Evolutionary conservation across 1,284 basidiomycete genomes (phyloP).

Genomic region (Chiua sp.): DNA sequence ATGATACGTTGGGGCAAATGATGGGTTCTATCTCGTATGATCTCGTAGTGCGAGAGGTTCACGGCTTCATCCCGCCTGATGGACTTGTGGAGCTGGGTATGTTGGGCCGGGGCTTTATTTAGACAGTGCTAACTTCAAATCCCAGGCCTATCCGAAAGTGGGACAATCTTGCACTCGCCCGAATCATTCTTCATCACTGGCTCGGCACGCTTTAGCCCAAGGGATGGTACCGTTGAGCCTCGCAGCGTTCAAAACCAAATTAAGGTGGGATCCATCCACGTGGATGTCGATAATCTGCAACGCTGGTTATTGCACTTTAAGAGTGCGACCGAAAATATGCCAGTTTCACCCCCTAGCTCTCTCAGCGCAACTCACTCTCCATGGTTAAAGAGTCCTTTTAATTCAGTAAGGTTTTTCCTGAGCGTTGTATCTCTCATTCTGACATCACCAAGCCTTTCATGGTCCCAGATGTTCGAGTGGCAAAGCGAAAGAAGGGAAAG

Average conservation of each 20-base stretch:
- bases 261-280: constrained; percentile 50
- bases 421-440: constrained; percentile 1
- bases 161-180: constrained; percentile 50
- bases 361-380: constrained; percentile 21
- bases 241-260: constrained; percentile 58
- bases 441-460: constrained; percentile 24
- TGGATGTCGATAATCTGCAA: constrained; percentile 49
- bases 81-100: constrained; percentile 35
- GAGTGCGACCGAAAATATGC: constrained; percentile 6
- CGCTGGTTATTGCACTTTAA: constrained; percentile 25
- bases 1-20: constrained; percentile 68
- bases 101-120: constrained; percentile 1
- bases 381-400: constrained; percentile 38
- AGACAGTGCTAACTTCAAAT: constrained; percentile 7
- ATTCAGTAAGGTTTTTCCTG: constrained; percentile 25
- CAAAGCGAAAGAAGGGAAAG: constrained; percentile 22
- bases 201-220: constrained; percentile 63
- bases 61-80: constrained; percentile 43
- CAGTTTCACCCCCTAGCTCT: constrained; percentile 25
- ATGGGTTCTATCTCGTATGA: constrained; percentile 58
- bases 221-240: constrained; percentile 55
- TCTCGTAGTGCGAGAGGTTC: constrained; percentile 54
- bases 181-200: constrained; percentile 50
- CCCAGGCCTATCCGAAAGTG: constrained; percentile 23
- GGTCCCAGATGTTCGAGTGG: constrained; percentile 15